These are phyloP conservation scores for Withania somnifera DNA, from an alignment of 305 asterid species.

Conservation along the genomic window DNA sequence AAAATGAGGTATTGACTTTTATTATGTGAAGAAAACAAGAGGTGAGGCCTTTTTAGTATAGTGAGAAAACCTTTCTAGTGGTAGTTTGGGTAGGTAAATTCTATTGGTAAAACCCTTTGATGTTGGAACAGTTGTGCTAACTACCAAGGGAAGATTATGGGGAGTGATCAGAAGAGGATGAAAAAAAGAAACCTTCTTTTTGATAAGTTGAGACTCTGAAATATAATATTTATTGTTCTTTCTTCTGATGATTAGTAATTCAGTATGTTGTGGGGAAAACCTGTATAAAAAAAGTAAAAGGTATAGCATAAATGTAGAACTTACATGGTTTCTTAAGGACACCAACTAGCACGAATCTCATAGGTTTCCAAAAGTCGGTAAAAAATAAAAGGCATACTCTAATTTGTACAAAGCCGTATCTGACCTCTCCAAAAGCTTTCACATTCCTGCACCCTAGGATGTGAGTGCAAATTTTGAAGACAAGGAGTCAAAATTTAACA, in stretches of 20 bases:
- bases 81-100: neutral
- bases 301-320: neutral
- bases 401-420: neutral
- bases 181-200: neutral
- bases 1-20: neutral
- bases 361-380: neutral
- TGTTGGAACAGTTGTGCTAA: neutral
- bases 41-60: neutral
- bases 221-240: neutral
- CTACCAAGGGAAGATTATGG: neutral
- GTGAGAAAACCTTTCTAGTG: neutral
- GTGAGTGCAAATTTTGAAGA: neutral
- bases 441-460: neutral
- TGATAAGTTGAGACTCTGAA: neutral
- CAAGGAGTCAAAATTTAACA: too few species aligned
- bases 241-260: neutral
- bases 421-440: neutral
- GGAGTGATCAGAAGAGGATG: neutral
- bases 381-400: neutral
- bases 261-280: neutral
- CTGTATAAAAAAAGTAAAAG: neutral
- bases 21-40: neutral
- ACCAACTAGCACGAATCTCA: neutral
- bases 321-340: neutral
- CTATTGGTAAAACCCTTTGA: neutral